Evolutionary conservation across 1,284 basidiomycete genomes (phyloP).

Genomic region (Hemileccinum hortonii): DNA sequence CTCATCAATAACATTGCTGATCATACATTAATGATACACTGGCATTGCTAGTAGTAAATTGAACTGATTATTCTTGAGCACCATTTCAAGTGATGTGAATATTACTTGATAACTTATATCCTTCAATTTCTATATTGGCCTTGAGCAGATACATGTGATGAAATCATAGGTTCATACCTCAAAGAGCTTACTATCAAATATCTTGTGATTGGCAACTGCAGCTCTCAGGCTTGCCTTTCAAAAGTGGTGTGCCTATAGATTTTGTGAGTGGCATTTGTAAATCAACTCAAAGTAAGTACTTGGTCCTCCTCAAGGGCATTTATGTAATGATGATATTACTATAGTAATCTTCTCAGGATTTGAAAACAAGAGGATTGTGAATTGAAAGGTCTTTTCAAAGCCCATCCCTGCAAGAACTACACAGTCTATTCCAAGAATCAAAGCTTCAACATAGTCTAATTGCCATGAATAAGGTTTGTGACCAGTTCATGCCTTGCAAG

Average conservation of each 20-base stretch:
- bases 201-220: background rate
- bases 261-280: background rate
- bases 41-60: constrained; percentile 20
- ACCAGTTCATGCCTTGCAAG: background rate
- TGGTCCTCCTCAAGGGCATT: constrained; percentile 1
- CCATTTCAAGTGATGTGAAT: constrained; percentile 39
- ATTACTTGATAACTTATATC: constrained; percentile 3
- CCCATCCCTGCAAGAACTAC: background rate
- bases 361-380: background rate
- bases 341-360: constrained; percentile 1
- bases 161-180: background rate
- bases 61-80: constrained; percentile 31
- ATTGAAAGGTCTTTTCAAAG: constrained; percentile 1
- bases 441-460: constrained; percentile 2
- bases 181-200: background rate
- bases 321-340: constrained; percentile 1
- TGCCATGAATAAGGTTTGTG: constrained; percentile 3
- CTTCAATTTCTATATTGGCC: background rate
- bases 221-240: background rate
- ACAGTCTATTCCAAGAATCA: background rate
- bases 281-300: background rate
- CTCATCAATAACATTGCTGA: constrained; percentile 35
- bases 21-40: constrained; percentile 17
- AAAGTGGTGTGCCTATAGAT: background rate
- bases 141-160: background rate